Evolutionary conservation across 208 protist genomes (phyloP).

Genomic region (Wallacemonas sp.): DNA sequence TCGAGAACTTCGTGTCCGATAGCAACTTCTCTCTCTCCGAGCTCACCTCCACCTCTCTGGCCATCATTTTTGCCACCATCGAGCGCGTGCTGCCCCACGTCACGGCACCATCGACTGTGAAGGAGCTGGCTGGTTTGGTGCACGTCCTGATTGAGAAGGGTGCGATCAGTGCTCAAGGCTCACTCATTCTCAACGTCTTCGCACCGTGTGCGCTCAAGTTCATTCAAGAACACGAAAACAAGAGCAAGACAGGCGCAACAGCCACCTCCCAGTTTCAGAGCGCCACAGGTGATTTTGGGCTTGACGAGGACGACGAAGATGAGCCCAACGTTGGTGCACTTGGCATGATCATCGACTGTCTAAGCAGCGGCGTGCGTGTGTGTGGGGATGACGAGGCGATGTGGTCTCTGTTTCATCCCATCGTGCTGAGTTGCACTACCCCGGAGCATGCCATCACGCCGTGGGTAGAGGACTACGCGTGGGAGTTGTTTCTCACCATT

Average conservation of each 20-base stretch:
- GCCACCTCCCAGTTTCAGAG: no score
- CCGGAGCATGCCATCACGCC: slow-evolving; percentile 33
- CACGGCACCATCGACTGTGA: slow-evolving; percentile 36
- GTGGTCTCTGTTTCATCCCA: slow-evolving; percentile 48
- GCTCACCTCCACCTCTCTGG: slow-evolving; percentile 43
- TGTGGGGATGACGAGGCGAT: slow-evolving; percentile 27
- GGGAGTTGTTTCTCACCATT: slow-evolving; percentile 75
- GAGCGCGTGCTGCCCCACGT: slow-evolving; percentile 48
- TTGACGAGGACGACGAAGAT: slow-evolving; percentile 27
- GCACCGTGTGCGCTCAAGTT: slow-evolving; percentile 34
- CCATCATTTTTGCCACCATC: slow-evolving; percentile 43
- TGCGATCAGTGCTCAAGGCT: slow-evolving; percentile 32
- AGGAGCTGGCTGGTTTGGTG: slow-evolving; percentile 51
- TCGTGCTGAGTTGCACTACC: slow-evolving; percentile 61
- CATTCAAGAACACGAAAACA: slow-evolving; percentile 17
- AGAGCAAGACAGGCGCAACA: slow-evolving; percentile 2
- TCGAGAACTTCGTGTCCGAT: slow-evolving; percentile 73
- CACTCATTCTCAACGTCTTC: slow-evolving; percentile 58
- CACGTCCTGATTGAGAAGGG: slow-evolving; percentile 56
- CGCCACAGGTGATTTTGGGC: slow-evolving; percentile 5
- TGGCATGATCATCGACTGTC: slow-evolving; percentile 56
- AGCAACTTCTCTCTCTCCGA: slow-evolving; percentile 49
- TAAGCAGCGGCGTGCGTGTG: slow-evolving; percentile 38
- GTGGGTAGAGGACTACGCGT: slow-evolving; percentile 78
- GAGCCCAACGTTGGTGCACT: slow-evolving; percentile 35